phyloP scores from a whole-genome alignment of 441 rosid genomes.

The Erodium trifolium region DNA sequence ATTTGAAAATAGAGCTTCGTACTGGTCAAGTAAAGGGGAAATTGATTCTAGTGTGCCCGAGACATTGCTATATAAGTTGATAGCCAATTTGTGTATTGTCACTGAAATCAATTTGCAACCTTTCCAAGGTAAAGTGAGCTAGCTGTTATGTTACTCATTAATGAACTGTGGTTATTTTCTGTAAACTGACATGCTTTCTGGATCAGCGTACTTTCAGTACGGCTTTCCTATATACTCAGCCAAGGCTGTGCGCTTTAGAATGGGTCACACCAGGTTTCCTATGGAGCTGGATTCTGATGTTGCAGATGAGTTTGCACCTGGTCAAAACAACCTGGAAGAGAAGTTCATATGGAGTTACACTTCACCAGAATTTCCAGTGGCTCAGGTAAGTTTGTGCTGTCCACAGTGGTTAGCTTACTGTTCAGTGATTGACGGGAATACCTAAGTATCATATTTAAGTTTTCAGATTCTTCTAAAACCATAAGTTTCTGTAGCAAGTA shows the following conservation, averaged over 20 bases:
- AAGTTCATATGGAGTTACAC: conserved; percentile 27
- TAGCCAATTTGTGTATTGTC: conserved; percentile 25
- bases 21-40: conserved; percentile 36
- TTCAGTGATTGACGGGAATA: neutral
- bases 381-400: conserved; percentile 15
- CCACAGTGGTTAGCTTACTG: neutral
- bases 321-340: conserved; percentile 16
- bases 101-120: conserved; percentile 29
- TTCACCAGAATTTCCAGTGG: conserved; percentile 34
- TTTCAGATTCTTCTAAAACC: neutral
- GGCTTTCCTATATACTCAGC: conserved; percentile 30
- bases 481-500: neutral
- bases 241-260: conserved; percentile 25
- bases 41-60: conserved; percentile 23
- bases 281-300: conserved; percentile 5
- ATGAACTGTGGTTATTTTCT: neutral
- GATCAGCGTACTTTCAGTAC: conserved; percentile 20
- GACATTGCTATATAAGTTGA: conserved; percentile 28
- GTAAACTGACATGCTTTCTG: conserved; percentile 15
- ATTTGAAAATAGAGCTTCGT: conserved; percentile 22
- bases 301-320: conserved; percentile 7
- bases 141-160: neutral
- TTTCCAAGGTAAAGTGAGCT: conserved; percentile 25
- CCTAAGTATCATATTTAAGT: too few relatives aligned
- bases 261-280: conserved; percentile 22